A percentile compares a stretch with the other conserved stretches of the same genome.
These are phyloP conservation scores for Tolypocladium album DNA, from an alignment of 2,329 filamentous ascomycete genomes.

Conservation along the genomic window DNA sequence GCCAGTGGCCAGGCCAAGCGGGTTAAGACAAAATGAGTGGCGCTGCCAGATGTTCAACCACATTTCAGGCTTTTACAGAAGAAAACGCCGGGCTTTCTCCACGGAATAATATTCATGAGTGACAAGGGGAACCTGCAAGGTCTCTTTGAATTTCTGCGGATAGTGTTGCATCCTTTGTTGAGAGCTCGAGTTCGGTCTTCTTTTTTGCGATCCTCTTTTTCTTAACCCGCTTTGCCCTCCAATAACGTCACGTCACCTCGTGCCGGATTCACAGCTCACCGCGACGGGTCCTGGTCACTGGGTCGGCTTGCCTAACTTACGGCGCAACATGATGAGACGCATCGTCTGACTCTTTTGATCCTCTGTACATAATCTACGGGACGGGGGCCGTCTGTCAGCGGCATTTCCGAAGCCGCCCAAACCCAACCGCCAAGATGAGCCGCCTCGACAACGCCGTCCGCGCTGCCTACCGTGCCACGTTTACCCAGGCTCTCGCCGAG, in stretches of 20 bases:
- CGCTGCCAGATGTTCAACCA: too few species aligned
- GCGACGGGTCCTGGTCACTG: neutral
- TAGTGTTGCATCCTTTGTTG: too few species aligned
- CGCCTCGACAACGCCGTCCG: constrained; percentile 16
- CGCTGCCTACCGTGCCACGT: constrained; percentile 23
- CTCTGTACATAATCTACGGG: neutral
- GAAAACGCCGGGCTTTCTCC: too few species aligned
- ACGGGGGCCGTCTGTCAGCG: neutral
- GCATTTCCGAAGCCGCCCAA: neutral
- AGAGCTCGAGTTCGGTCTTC: too few species aligned
- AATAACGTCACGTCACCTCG: neutral
- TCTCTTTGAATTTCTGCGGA: too few species aligned
- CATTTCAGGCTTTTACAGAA: too few species aligned
- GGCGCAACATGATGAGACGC: neutral
- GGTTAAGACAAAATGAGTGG: too few species aligned
- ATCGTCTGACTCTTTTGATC: neutral
- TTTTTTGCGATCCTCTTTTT: too few species aligned
- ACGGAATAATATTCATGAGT: too few species aligned
- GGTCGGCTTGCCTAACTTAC: neutral
- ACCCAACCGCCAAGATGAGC: neutral
- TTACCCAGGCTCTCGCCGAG: constrained; percentile 22
- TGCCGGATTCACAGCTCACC: neutral
- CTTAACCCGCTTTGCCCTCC: neutral
- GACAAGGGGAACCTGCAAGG: too few species aligned
- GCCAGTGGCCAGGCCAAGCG: neutral